phyloP scores from a whole-genome alignment of 2,329 filamentous ascomycete genomes.

The Conoideocrella luteorostrata region DNA sequence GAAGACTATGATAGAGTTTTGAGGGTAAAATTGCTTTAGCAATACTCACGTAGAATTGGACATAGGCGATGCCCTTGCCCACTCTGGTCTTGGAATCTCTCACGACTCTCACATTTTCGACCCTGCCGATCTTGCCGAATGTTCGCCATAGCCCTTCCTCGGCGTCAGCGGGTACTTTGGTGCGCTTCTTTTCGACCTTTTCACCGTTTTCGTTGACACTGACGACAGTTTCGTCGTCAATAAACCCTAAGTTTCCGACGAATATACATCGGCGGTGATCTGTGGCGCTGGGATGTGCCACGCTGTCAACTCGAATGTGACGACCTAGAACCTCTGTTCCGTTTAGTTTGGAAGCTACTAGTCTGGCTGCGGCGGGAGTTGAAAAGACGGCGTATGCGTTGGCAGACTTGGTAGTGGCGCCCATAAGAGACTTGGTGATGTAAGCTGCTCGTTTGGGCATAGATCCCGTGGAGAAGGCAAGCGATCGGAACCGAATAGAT shows the following conservation, averaged over 20 bases:
- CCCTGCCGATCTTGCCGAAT: constrained; percentile 67
- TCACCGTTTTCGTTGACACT: constrained; percentile 59
- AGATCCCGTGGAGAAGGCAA: constrained; percentile 68
- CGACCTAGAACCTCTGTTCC: constrained; percentile 77
- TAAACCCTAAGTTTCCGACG: constrained; percentile 91
- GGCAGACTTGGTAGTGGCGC: constrained; percentile 82
- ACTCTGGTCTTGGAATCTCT: constrained; percentile 86
- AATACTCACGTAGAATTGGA: constrained; percentile 71
- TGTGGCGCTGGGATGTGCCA: constrained; percentile 76
- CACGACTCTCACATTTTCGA: constrained; percentile 90
- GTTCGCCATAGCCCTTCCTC: constrained; percentile 90
- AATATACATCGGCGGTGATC: constrained; percentile 91
- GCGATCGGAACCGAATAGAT: constrained; percentile 89
- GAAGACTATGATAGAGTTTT: too few species aligned
- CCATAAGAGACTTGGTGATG: constrained; percentile 85
- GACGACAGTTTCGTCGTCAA: constrained; percentile 78
- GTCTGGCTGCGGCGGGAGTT: constrained; percentile 65
- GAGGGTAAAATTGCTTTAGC: background rate
- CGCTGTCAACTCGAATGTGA: constrained; percentile 83
- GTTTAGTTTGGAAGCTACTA: constrained; percentile 72
- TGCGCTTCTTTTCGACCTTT: constrained; percentile 65
- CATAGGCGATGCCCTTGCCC: constrained; percentile 95
- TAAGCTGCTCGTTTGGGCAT: constrained; percentile 93
- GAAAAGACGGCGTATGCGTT: constrained; percentile 93
- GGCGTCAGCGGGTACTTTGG: constrained; percentile 70